Evolutionary conservation across 495 filamentous ascomycete species (phyloP).

Genomic region (Oleoguttula mirabilis): DNA sequence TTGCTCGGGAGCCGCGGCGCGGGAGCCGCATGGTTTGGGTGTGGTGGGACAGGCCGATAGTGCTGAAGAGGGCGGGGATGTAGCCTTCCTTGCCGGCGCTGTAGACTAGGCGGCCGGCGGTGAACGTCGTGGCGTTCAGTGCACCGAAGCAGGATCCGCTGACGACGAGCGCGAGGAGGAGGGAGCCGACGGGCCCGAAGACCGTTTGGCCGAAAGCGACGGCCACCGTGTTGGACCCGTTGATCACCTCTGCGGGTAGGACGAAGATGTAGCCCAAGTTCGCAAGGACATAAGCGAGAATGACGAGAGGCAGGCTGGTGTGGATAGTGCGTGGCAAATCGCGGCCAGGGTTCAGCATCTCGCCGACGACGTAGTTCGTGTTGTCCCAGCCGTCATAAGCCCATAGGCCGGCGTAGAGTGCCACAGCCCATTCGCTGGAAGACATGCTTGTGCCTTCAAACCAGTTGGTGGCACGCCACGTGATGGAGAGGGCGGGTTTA

Average conservation of each 20-base stretch:
- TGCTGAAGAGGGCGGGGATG: conserved; percentile 70
- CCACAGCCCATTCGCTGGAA: conserved; percentile 74
- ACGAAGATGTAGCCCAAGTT: conserved; percentile 93
- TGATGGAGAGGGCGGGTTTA: conserved; percentile 24
- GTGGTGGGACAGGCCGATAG: conserved; percentile 49
- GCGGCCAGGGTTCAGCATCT: conserved; percentile 81
- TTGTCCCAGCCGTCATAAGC: conserved; percentile 99
- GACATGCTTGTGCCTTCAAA: conserved; percentile 76
- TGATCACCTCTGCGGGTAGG: conserved; percentile 67
- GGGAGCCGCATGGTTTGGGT: conserved; percentile 22
- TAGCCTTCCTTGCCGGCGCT: conserved; percentile 92
- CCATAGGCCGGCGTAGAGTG: conserved; percentile 91
- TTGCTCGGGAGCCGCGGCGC: conserved; percentile 9
- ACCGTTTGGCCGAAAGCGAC: conserved; percentile 87
- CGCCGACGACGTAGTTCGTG: conserved; percentile 92
- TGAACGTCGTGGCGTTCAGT: conserved; percentile 91
- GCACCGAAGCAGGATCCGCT: conserved; percentile 75
- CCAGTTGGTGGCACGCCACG: conserved; percentile 69
- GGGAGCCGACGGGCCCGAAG: conserved; percentile 69
- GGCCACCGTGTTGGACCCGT: conserved; percentile 79
- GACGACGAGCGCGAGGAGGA: conserved; percentile 82
- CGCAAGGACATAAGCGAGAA: conserved; percentile 75
- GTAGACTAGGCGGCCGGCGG: conserved; percentile 81
- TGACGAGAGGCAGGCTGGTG: conserved; percentile 92
- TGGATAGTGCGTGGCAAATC: conserved; percentile 93